Evolutionary conservation across 2,329 filamentous ascomycete genomes (phyloP).

Genomic region (Colletotrichum paranaense): DNA sequence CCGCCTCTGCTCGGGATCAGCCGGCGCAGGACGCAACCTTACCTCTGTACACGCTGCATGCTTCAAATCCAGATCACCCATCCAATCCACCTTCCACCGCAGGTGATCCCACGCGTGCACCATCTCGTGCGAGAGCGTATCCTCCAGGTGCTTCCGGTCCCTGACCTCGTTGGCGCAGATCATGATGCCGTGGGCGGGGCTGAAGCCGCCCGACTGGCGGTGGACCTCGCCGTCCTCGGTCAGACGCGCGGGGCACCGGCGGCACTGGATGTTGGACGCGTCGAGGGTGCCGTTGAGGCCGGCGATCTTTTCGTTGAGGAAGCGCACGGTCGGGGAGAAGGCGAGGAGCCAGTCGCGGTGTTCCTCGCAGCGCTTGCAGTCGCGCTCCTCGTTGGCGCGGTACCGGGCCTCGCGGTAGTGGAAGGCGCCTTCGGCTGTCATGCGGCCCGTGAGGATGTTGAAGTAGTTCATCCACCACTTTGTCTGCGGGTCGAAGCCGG

Average conservation of each 20-base stretch:
- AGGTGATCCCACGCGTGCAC: constrained; percentile 96
- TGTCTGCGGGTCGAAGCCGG: constrained; percentile 71
- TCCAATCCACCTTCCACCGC: constrained; percentile 88
- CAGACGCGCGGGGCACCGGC: constrained; percentile 75
- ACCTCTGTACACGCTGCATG: constrained; percentile 97
- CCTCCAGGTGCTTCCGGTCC: constrained; percentile 85
- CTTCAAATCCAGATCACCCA: constrained; percentile 76
- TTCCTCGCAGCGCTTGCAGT: constrained; percentile 85
- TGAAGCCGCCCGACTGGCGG: constrained; percentile 82
- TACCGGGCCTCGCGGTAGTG: constrained; percentile 85
- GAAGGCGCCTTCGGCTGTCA: constrained; percentile 75
- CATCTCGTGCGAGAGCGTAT: constrained; percentile 97
- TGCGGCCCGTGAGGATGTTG: constrained; percentile 79
- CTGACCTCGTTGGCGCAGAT: constrained; percentile 93
- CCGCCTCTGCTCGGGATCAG: neutral
- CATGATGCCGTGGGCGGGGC: constrained; percentile 86
- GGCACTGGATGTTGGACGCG: constrained; percentile 81
- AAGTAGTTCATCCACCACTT: constrained; percentile 87
- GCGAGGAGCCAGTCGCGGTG: constrained; percentile 86
- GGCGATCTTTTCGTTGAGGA: constrained; percentile 84
- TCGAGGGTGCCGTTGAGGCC: constrained; percentile 83
- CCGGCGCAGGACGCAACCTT: constrained; percentile 27
- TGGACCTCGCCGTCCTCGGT: constrained; percentile 70
- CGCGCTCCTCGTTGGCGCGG: constrained; percentile 77
- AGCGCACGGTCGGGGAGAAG: constrained; percentile 88